A percentile compares a stretch with the other conserved stretches of the same genome.
Conservation (phyloP, 495 filamentous ascomycete genomes). For the Daldinia childiae region DNA sequence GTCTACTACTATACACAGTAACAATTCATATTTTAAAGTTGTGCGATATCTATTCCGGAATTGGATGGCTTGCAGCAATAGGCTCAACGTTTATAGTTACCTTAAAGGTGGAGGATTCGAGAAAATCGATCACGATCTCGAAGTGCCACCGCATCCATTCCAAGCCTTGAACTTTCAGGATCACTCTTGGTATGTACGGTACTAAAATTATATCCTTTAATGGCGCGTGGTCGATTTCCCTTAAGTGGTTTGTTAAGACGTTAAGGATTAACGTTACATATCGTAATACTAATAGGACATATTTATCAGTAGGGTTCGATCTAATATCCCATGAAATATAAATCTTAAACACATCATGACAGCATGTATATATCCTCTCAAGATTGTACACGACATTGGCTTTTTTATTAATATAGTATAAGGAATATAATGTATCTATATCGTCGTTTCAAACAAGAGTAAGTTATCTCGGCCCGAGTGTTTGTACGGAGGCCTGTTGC, state of each 20-base stretch:
- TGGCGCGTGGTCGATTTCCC: background rate
- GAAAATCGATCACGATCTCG: constrained; percentile 19
- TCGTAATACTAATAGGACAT: background rate
- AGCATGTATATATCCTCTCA: background rate
- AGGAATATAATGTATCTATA: constrained; percentile 3
- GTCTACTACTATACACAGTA: background rate
- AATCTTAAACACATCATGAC: background rate
- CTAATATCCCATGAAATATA: background rate
- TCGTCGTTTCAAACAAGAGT: constrained; percentile 8
- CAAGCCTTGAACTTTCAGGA: constrained; percentile 15
- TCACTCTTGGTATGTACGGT: background rate
- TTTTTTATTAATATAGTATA: background rate
- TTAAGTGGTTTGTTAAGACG: background rate
- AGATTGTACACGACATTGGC: background rate
- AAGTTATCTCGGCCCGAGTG: constrained; percentile 5
- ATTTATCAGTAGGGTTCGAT: background rate
- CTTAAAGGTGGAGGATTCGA: background rate
- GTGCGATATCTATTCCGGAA: background rate
- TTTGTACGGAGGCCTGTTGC: constrained; percentile 11
- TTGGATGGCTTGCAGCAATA: background rate
- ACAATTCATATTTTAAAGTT: background rate
- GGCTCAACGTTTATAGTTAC: background rate
- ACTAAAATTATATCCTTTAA: background rate
- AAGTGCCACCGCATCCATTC: constrained; percentile 17
- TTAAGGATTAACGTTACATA: background rate